Evolutionary conservation across 164 flowering plant genomes (phyloP), one percentile per base, ranked within the genome.

Genomic region (Vitis cinerea): DNA sequence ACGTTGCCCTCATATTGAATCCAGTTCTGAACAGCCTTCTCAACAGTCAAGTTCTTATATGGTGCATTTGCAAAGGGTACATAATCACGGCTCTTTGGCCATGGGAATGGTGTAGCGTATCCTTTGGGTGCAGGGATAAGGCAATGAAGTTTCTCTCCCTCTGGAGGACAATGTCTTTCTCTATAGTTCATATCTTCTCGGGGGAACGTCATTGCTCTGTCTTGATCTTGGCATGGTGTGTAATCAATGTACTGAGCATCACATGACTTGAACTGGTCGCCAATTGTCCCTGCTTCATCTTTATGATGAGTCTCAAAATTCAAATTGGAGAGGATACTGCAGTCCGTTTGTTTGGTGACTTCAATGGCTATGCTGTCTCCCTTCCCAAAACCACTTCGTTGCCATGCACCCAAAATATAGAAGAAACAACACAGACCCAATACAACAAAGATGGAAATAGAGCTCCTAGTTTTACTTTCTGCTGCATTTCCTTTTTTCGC

Each of bases 21-120:
- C 86, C 86, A 85, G 63, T 85, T 85, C 80, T 85, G 86, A 56
- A 81, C 72, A 47, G 86, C 86, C 76, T 83, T 85, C 74, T 83
- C 86, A 63, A 83, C 84, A 4, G 86, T 85, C 80, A 85, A 80
- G 77, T 76, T 77, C 69, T 85, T 85, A 61, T 83, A 79, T 3
- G 86, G 88, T 23, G 85, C 86, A 83, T 85, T 85, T 3, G 83
- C 88, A 66, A 63, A 83, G 4, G 89, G 85, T 10, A 85, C 89
- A 69, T 78, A 85, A 61, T 83, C 87, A 52, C 83, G 83, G 54
- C 87, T 85, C 72, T 82, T 82, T 10, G 90, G 89, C 89, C 89
- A 86, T 2, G 71, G 72, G 63, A 86, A 86, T 8, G 86, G 89
- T 53, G 83, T 82, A 14, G 63, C 79, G 55, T 86, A 86, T 48